phyloP scores from a whole-genome alignment of 2,329 filamentous ascomycete species.

The Dactylonectria macrodidyma region DNA sequence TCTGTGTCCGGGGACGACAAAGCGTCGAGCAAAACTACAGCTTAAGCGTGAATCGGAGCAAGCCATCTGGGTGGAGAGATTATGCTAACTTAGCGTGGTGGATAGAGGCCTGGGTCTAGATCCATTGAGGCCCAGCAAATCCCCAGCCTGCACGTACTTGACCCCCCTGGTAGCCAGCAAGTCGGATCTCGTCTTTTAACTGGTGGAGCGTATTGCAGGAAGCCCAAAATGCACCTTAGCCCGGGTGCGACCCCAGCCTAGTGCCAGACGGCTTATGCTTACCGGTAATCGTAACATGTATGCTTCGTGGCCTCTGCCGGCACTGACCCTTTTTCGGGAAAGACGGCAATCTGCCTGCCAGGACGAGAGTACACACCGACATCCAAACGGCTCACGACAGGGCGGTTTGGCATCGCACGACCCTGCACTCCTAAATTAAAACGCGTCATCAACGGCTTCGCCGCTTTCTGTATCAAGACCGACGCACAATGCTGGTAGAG shows the following conservation, averaged over 20 bases:
- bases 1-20: no score
- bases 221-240: background rate
- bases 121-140: background rate
- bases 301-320: conserved; percentile 7
- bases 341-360: background rate
- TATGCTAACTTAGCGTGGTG: background rate
- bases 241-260: background rate
- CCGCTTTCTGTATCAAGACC: no score
- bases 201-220: background rate
- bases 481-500: no score
- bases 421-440: no score
- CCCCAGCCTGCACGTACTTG: background rate
- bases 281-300: conserved; percentile 15
- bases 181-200: background rate
- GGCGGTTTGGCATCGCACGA: no score
- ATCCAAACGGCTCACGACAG: background rate
- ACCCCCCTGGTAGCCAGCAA: background rate
- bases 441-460: no score
- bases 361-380: background rate
- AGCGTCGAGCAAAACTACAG: no score
- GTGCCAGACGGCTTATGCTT: conserved; percentile 11
- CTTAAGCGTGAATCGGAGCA: background rate
- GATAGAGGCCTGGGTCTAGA: background rate
- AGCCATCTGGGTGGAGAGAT: background rate
- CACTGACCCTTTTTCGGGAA: background rate